Percentiles rank a stretch among this genome's conserved stretches.
Conservation (phyloP, 352 stramenopile genomes). For the Phytophthora pisi region DNA sequence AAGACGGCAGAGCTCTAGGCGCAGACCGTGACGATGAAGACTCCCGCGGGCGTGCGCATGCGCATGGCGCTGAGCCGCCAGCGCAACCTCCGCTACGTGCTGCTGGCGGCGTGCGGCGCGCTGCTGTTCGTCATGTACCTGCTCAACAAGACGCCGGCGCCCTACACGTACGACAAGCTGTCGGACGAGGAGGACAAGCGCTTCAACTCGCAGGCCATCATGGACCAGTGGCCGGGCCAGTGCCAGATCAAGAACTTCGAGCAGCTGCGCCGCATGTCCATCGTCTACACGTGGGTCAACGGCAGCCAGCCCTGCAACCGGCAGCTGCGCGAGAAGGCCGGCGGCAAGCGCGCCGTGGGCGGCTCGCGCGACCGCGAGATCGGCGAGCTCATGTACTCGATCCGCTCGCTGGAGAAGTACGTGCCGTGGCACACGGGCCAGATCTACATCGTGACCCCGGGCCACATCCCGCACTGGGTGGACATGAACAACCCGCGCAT, state of each 20-base stretch:
- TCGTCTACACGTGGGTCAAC: slow-evolving; percentile 92
- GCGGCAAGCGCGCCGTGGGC: slow-evolving; percentile 73
- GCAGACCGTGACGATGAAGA: slow-evolving; percentile 51
- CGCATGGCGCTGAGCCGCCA: slow-evolving; percentile 69
- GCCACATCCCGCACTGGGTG: slow-evolving; percentile 86
- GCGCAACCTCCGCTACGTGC: slow-evolving; percentile 62
- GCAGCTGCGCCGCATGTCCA: slow-evolving; percentile 80
- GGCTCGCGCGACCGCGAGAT: slow-evolving; percentile 88
- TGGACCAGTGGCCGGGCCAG: slow-evolving; percentile 70
- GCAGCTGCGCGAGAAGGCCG: slow-evolving; percentile 60
- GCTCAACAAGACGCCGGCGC: slow-evolving; percentile 45
- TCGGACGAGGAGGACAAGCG: slow-evolving; percentile 56
- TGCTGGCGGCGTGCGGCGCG: slow-evolving; percentile 45
- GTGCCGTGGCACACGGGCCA: slow-evolving; percentile 82
- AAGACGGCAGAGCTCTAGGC: background rate
- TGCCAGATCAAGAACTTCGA: slow-evolving; percentile 91
- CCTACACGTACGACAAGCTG: slow-evolving; percentile 59
- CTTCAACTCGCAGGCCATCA: slow-evolving; percentile 53
- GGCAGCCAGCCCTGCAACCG: slow-evolving; percentile 88
- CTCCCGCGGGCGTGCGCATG: slow-evolving; percentile 61
- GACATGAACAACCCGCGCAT: slow-evolving; percentile 83
- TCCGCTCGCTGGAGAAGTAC: slow-evolving; percentile 86
- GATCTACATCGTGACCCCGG: slow-evolving; percentile 86
- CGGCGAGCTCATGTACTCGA: slow-evolving; percentile 89
- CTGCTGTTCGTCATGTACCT: slow-evolving; percentile 55